phyloP scores from a whole-genome alignment of 2,329 filamentous ascomycete species.

The Paraphaeosphaeria sporulosa region DNA sequence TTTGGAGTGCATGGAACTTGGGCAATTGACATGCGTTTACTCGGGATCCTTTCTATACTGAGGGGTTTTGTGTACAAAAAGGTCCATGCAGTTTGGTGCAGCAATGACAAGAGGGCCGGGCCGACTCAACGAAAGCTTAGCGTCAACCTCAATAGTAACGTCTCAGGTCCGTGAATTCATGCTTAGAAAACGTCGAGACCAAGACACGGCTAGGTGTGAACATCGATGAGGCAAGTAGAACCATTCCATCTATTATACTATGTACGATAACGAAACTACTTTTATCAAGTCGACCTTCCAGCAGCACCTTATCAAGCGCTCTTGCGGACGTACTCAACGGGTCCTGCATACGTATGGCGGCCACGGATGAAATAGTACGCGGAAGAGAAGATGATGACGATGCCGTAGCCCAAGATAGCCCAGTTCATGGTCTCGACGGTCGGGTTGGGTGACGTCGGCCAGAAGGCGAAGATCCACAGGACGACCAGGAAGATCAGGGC shows the following conservation, averaged over 20 bases:
- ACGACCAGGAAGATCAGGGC: conserved; percentile 49
- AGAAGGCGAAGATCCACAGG: conserved; percentile 53
- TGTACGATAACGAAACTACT: conserved; percentile 1
- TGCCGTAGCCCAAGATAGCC: conserved; percentile 52
- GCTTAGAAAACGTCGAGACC: not conserved
- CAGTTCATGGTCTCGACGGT: conserved; percentile 53
- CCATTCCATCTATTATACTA: conserved; percentile 2
- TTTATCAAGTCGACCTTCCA: not conserved
- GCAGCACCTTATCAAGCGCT: not conserved
- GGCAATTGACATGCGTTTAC: too few relatives aligned
- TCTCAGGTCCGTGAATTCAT: not conserved
- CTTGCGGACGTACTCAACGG: conserved; percentile 27
- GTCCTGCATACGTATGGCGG: conserved; percentile 46
- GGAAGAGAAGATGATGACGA: conserved; percentile 50
- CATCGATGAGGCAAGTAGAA: not conserved
- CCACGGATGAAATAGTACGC: conserved; percentile 51
- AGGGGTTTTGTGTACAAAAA: too few relatives aligned
- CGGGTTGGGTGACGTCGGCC: conserved; percentile 38
- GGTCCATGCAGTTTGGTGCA: too few relatives aligned
- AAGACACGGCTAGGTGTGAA: not conserved
- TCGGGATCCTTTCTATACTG: too few relatives aligned
- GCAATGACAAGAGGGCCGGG: too few relatives aligned
- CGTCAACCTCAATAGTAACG: not conserved
- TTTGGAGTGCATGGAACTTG: too few relatives aligned
- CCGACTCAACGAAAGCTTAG: not conserved